Conservation (phyloP, 2,329 filamentous ascomycete genomes). For the Stenocarpella maydis region DNA sequence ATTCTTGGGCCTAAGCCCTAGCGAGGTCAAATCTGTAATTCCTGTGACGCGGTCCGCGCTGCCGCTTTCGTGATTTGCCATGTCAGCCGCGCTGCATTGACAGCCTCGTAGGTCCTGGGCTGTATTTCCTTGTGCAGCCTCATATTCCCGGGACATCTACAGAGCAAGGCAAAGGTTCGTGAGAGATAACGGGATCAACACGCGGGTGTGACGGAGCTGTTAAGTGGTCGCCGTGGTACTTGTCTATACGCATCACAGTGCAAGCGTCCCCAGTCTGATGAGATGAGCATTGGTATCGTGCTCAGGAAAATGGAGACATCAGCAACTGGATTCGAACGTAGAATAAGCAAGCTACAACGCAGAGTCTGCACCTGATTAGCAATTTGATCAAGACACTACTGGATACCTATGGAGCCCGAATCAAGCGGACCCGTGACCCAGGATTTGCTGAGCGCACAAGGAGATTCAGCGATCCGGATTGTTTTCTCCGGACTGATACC, state of each 20-base stretch:
- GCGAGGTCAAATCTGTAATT: too few species aligned
- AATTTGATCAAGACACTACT: slow-evolving; percentile 1
- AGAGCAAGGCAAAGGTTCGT: background rate
- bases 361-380: slow-evolving; percentile 1
- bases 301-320: background rate
- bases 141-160: background rate
- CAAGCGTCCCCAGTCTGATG: background rate
- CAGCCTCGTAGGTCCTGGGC: background rate
- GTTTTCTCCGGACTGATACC: slow-evolving; percentile 3
- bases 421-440: background rate
- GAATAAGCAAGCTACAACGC: slow-evolving; percentile 10
- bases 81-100: background rate
- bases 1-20: too few species aligned
- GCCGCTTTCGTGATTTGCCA: background rate
- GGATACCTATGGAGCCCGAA: background rate
- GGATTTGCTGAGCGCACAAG: background rate
- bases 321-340: background rate
- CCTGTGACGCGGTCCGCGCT: too few species aligned
- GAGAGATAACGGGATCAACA: background rate
- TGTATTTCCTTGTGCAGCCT: background rate
- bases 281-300: slow-evolving; percentile 7
- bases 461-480: slow-evolving; percentile 1
- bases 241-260: slow-evolving; percentile 1
- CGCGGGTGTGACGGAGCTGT: background rate
- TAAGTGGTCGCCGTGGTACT: background rate